These are phyloP conservation scores for Xerocomellus amylosporus DNA, from an alignment of 768 basidiomycete species.

Conservation along the genomic window DNA sequence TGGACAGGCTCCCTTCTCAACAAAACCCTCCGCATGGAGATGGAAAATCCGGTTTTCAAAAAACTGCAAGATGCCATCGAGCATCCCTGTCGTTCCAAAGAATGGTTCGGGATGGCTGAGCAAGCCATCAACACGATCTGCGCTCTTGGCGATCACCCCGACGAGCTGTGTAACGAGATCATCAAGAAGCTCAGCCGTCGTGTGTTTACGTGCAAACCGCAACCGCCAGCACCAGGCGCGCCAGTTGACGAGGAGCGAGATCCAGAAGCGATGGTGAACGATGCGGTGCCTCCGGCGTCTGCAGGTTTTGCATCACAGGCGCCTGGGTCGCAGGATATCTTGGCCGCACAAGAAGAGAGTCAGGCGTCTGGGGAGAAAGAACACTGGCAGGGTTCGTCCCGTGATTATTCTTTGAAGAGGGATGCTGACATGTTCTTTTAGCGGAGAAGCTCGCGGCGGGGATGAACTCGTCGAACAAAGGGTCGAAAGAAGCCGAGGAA, in stretches of 20 bases:
- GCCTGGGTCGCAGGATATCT: slow-evolving; percentile 21
- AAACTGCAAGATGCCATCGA: slow-evolving; percentile 82
- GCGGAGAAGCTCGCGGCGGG: slow-evolving; percentile 59
- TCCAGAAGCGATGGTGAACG: slow-evolving; percentile 52
- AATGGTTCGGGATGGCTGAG: slow-evolving; percentile 97
- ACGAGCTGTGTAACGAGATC: slow-evolving; percentile 72
- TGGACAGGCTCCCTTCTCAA: slow-evolving; percentile 77
- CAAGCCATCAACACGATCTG: slow-evolving; percentile 97
- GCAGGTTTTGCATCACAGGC: slow-evolving; percentile 18
- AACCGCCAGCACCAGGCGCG: background rate
- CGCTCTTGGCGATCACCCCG: slow-evolving; percentile 90
- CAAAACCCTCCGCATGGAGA: slow-evolving; percentile 80
- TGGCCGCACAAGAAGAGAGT: slow-evolving; percentile 2
- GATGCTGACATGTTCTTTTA: slow-evolving; percentile 18
- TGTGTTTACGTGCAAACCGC: slow-evolving; percentile 52
- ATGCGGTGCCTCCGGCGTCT: slow-evolving; percentile 31
- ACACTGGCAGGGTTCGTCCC: slow-evolving; percentile 43
- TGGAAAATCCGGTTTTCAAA: slow-evolving; percentile 83
- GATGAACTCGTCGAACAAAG: slow-evolving; percentile 35
- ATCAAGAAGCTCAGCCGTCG: slow-evolving; percentile 77
- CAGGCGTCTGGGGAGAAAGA: slow-evolving; percentile 29
- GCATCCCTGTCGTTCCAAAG: slow-evolving; percentile 74
- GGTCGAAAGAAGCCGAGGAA: slow-evolving; percentile 71
- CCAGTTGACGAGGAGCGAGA: slow-evolving; percentile 33
- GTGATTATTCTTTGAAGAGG: background rate